Conservation (phyloP, 2,329 filamentous ascomycete species). For the Colletotrichum incanum region DNA sequence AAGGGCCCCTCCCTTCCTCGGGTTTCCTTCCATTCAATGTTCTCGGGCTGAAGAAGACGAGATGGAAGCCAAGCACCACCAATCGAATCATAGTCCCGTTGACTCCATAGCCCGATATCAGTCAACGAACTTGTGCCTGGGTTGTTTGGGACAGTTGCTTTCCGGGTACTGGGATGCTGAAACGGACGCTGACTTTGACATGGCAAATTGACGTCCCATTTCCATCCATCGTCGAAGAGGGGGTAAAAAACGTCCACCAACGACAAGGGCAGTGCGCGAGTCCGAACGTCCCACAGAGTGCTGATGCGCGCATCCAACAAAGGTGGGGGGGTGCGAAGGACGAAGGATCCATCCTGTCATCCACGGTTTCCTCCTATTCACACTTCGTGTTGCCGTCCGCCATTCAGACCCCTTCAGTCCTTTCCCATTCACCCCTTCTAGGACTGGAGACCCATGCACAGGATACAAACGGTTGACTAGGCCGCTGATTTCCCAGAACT, state of each 20-base stretch:
- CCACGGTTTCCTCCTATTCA: background rate
- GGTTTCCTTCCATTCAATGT: background rate
- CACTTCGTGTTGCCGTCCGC: background rate
- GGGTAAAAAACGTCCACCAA: background rate
- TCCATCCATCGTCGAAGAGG: background rate
- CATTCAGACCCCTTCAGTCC: background rate
- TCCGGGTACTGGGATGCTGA: background rate
- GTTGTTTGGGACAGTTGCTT: background rate
- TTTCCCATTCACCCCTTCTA: background rate
- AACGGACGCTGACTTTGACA: conserved; percentile 5
- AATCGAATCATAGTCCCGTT: background rate
- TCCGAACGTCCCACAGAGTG: conserved; percentile 19
- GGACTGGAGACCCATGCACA: background rate
- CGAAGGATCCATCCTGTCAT: conserved; percentile 3
- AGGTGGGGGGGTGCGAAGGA: background rate
- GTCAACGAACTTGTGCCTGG: background rate
- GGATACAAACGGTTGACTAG: background rate
- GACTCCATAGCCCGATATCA: background rate
- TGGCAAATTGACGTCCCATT: background rate
- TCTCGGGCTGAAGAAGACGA: background rate
- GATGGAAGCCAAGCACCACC: background rate
- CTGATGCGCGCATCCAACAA: conserved; percentile 16
- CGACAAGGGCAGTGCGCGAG: background rate
- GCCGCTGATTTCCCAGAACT: background rate
- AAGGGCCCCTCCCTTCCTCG: background rate